Evolutionary conservation across 2,329 filamentous ascomycete genomes (phyloP), one percentile per base, ranked within the genome.

Genomic region (Pezicula neosporulosa): DNA sequence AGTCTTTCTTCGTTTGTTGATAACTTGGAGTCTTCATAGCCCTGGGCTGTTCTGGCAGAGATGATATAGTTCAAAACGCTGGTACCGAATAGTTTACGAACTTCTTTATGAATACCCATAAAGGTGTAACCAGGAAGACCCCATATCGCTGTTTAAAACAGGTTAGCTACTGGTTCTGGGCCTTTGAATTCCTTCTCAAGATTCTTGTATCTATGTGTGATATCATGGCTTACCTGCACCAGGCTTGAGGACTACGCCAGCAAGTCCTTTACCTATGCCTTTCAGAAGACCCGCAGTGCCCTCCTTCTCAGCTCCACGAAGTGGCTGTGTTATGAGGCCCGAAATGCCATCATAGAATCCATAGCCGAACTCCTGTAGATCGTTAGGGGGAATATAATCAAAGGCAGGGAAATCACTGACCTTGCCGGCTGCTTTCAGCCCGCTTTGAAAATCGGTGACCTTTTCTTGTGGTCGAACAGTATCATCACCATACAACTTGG

Each of bases 311-410:
- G 82, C 83, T 12, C 85, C 91, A 53, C 80, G 80, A 4, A 86
- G 68, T 0, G 91, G 91, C 58, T 95, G 90, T 0, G 83, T 93
- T 12, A 93, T 79, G 3, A 96, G 72, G 0, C 91, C 91, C 2
- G 90, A 84, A 28, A 94, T 82, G 4, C 90, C 90, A 63, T 95
- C 90, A 64, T 85, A 94, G 24, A 96, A 72, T 0, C 90, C 90
- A 50, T 86, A 80, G 0, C 84, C 85, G 52, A 94, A 85, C 63
- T 90, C 88, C 68, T 77, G 48, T n/a, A 16, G 6, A 2, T 6
- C 16, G 35, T 58, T 44, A 55, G 47, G 15, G 21, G 44, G 13
- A 10, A 10, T 13, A 5, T 28, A 9, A 27, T 6, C 16, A 47
- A 44, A 6, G 21, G 16, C 16, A 37, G 16, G 21, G 15, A 42